These are phyloP conservation scores for Zygotorulaspora florentina DNA, from an alignment of 805 yeast species.

Conservation along the genomic window DNA sequence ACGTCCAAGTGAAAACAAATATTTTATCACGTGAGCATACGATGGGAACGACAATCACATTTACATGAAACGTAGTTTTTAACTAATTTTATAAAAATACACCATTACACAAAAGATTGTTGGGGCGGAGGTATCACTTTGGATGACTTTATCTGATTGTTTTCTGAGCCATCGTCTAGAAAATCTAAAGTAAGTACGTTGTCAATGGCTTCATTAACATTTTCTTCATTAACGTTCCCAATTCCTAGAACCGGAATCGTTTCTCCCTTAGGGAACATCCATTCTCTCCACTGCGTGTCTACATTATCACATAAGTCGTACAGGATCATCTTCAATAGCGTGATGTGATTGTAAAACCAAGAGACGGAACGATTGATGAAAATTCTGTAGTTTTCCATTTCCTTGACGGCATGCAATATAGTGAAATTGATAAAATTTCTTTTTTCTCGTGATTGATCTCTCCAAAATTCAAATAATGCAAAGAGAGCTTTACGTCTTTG, in stretches of 20 bases:
- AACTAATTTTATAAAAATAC: neutral
- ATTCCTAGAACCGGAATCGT: constrained; percentile 29
- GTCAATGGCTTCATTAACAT: constrained; percentile 30
- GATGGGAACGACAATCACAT: too few relatives aligned
- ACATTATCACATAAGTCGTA: constrained; percentile 35
- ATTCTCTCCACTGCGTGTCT: constrained; percentile 36
- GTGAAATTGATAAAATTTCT: constrained; percentile 29
- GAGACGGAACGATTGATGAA: constrained; percentile 36
- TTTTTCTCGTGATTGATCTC: constrained; percentile 35
- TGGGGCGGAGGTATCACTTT: constrained; percentile 14
- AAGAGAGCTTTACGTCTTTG: constrained; percentile 36
- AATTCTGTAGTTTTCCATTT: constrained; percentile 36
- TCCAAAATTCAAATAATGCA: constrained; percentile 36
- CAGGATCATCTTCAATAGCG: constrained; percentile 34
- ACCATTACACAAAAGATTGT: neutral
- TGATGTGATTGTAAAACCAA: constrained; percentile 37
- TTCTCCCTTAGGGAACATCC: constrained; percentile 33
- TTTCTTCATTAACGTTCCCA: constrained; percentile 21
- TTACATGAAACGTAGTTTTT: neutral
- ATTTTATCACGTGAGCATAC: too few relatives aligned
- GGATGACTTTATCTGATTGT: constrained; percentile 28
- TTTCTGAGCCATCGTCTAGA: constrained; percentile 30
- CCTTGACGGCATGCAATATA: constrained; percentile 35
- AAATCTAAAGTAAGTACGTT: constrained; percentile 29
- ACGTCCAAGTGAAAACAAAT: too few relatives aligned